phyloP scores from a whole-genome alignment of 2,329 filamentous ascomycete genomes.

The Colletotrichum sojae region DNA sequence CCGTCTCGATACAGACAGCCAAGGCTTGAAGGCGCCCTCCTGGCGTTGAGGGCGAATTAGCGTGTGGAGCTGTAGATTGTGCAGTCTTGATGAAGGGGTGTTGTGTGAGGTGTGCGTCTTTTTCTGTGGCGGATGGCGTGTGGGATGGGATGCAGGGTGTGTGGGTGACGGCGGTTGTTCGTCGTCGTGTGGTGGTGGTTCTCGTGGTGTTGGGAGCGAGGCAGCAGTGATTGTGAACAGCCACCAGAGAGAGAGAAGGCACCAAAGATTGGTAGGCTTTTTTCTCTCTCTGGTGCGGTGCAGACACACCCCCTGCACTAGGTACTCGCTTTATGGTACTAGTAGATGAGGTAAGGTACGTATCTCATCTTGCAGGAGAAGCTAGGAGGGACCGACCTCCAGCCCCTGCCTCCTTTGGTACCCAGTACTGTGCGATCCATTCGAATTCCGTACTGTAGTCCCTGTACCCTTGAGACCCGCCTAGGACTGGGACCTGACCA shows the following conservation, averaged over 20 bases:
- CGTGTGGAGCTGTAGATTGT: conserved; percentile 34
- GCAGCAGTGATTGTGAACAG: background rate
- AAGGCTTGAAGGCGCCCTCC: conserved; percentile 32
- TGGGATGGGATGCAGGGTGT: conserved; percentile 19
- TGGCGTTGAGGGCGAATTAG: conserved; percentile 31
- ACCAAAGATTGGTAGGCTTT: conserved; percentile 1
- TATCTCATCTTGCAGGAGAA: conserved; percentile 10
- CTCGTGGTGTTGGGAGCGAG: conserved; percentile 1
- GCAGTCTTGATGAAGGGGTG: conserved; percentile 36
- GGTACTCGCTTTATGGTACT: background rate
- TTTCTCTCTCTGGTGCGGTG: background rate
- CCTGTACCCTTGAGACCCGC: conserved; percentile 32
- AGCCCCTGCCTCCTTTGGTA: conserved; percentile 23
- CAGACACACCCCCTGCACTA: conserved; percentile 10
- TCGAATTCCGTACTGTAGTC: conserved; percentile 10
- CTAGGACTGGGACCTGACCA: conserved; percentile 10
- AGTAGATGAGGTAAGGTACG: background rate
- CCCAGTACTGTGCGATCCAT: conserved; percentile 12
- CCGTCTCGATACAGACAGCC: conserved; percentile 24
- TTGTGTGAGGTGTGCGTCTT: conserved; percentile 27
- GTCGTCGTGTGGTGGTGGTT: conserved; percentile 6
- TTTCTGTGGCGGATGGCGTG: conserved; percentile 18
- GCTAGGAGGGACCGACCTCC: conserved; percentile 20
- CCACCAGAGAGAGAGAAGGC: background rate
- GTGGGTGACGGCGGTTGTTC: conserved; percentile 1